These are phyloP conservation scores for Dendrocalamus sinicus DNA, from an alignment of 176 grass and related monocot species.

Conservation along the genomic window DNA sequence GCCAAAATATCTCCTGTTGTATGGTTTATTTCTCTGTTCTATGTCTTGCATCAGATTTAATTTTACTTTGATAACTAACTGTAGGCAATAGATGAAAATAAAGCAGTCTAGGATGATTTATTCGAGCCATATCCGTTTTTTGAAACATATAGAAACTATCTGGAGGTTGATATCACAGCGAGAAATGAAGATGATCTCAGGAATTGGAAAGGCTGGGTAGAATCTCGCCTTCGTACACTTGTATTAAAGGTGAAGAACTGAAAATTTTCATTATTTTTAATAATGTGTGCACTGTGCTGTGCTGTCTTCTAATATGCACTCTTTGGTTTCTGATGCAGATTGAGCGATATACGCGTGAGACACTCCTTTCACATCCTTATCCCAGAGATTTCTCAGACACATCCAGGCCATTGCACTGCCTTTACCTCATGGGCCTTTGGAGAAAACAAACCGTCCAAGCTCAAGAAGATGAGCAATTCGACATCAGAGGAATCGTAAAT, in stretches of 20 bases:
- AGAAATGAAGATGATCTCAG: conserved; percentile 87
- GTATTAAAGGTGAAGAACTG: conserved; percentile 73
- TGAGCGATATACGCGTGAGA: conserved; percentile 64
- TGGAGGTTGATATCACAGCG: conserved; percentile 71
- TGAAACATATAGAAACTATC: conserved; percentile 89
- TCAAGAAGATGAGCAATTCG: conserved; percentile 83
- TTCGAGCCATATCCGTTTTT: conserved; percentile 89
- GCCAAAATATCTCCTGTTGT: not conserved
- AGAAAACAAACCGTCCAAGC: conserved; percentile 68
- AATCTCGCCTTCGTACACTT: conserved; percentile 85
- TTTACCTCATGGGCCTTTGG: conserved; percentile 85
- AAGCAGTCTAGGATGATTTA: conserved; percentile 65
- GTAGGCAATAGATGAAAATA: conserved; percentile 80
- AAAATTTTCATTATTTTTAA: conserved; percentile 30
- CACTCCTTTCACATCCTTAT: conserved; percentile 74
- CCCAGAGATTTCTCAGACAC: conserved; percentile 77
- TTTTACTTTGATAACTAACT: conserved; percentile 33
- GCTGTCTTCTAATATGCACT: conserved; percentile 6
- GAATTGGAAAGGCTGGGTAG: conserved; percentile 97
- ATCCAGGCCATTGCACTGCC: conserved; percentile 60
- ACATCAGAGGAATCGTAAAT: conserved; percentile 82
- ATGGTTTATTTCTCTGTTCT: not conserved
- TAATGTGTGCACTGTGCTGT: not conserved
- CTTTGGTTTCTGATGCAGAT: conserved; percentile 56
- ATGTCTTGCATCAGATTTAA: not conserved